A percentile compares a stretch with the other conserved stretches of the same genome.
phyloP scores from a whole-genome alignment of 1,139 yeast species.

The Taphrina communis region DNA sequence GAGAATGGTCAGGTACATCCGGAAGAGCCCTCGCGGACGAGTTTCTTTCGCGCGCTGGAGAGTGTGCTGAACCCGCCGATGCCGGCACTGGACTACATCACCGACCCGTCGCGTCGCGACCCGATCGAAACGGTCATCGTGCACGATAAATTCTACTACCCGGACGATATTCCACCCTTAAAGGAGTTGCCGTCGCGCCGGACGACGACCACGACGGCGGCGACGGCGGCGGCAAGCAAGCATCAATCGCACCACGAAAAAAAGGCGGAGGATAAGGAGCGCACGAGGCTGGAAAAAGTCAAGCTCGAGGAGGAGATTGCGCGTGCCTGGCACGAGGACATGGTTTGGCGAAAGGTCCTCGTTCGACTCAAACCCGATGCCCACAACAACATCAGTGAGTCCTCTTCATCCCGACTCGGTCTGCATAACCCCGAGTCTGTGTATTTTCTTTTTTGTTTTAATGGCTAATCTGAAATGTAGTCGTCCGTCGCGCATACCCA shows the following conservation, averaged over 20 bases:
- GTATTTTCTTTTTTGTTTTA: no score
- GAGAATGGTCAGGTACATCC: constrained; percentile 44
- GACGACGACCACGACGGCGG: neutral
- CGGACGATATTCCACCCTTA: constrained; percentile 65
- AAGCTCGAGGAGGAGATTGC: constrained; percentile 81
- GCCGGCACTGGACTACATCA: constrained; percentile 72
- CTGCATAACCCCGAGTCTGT: no score
- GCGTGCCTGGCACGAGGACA: constrained; percentile 78
- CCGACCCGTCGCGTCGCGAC: constrained; percentile 65
- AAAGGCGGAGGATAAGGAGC: constrained; percentile 34
- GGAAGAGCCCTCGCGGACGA: constrained; percentile 61
- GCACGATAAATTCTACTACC: constrained; percentile 79
- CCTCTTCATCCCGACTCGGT: neutral
- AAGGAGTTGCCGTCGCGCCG: constrained; percentile 46
- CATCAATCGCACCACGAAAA: constrained; percentile 14
- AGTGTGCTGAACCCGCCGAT: constrained; percentile 83
- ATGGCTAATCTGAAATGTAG: no score
- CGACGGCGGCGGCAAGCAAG: neutral
- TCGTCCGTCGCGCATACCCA: constrained; percentile 85
- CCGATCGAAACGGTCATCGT: constrained; percentile 57
- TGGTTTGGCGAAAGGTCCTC: constrained; percentile 91
- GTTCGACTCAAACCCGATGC: constrained; percentile 91
- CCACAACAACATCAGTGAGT: constrained; percentile 73
- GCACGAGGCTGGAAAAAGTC: constrained; percentile 53
- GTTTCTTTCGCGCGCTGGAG: constrained; percentile 82